Evolutionary conservation across 495 filamentous ascomycete species (phyloP), one percentile per base, ranked within the genome.

Genomic region (Copromyces sp.): DNA sequence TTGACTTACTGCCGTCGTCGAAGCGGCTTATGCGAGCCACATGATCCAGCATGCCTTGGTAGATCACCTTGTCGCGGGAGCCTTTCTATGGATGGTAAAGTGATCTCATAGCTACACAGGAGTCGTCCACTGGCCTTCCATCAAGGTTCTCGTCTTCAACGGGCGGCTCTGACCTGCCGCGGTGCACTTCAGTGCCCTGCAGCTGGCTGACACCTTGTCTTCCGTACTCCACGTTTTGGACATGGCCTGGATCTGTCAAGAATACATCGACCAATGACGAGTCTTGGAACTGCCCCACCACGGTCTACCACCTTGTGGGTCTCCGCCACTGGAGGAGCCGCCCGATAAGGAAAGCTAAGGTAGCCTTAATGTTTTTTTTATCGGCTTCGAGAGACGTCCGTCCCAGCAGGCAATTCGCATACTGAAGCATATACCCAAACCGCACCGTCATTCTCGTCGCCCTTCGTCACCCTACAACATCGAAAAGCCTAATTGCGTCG

Each of bases 311-410:
- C 6, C 14, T 8, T 17, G 7, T 17, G 14, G 29, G 53, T 65
- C 24, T 65, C 53, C 12, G 24, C 53, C 53, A 65, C 53, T 65
- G 53, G 53, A 61, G 53, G 53, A 65, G 53, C 29, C 53, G 29
- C 53, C 53, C 53, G 53, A 65, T 65, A 65, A 65, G 53, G 53
- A 65, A 65, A 65, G 53, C 53, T 24, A 24, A 24, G 24, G 24
- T 65, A 65, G 53, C 53, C 53, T 65, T 65, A 14, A 42, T 53
- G 42, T 29, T 73, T 73, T 73, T 73, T 73, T 70, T 73, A 72
- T 72, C 71, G 68, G 68, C 42, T 35, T 42, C 32, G 17, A 24
- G 32, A 68, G 69, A 70, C 65, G 12, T 37, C 17, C 41, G 5
- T 39, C 32, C 32, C 37, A 69, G 53, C 53, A 65, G 53, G 53